Evolutionary conservation across 495 filamentous ascomycete species (phyloP), one percentile per base, ranked within the genome.

Genomic region (Cercophora sp.): DNA sequence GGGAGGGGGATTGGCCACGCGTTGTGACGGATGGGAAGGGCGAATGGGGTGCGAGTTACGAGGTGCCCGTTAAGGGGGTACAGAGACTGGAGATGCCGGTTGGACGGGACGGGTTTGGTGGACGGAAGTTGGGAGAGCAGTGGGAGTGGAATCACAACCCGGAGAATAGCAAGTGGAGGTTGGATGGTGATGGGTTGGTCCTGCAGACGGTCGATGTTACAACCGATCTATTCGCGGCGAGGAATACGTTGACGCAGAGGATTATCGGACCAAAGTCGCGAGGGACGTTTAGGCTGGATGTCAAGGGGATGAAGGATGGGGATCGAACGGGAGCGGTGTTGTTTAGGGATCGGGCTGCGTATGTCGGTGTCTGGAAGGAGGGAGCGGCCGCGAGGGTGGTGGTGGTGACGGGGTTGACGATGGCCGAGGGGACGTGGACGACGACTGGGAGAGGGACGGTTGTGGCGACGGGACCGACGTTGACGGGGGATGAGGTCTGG

Each of bases 141-240:
- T 83, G 79, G 79, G 80, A 84, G 56, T 85, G 81, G 80, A 85
- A 85, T 57, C 79, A 83, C 36, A 81, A 82, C 49, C 80, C 80
- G 0, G 77, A 83, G 31, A 62, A 62, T 25, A 58, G 53, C 11
- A 70, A 66, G 42, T 75, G 35, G 25, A 6, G 25, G 20, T 36
- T 63, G 39, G 44, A 29, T 2, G 31, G 35, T 9, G 55, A 56
- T 2, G 66, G 68, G 1, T 45, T 84, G 5, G 67, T 63, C 3
- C 61, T 85, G n/a, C 51, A 55, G 15, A 77, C 79, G 1, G 77
- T 74, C 8, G 73, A 72, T 1, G 69, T 82, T 2, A 83, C 79
- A 6, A 62, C 61, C 32, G 76, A 81, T 46, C 48, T 83, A 15
- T 82, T 74, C 55, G 51, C 59, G 0, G 81, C 80, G 5, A 66